phyloP scores from a whole-genome alignment of 805 yeast species.

The Candida sphagnicola region DNA sequence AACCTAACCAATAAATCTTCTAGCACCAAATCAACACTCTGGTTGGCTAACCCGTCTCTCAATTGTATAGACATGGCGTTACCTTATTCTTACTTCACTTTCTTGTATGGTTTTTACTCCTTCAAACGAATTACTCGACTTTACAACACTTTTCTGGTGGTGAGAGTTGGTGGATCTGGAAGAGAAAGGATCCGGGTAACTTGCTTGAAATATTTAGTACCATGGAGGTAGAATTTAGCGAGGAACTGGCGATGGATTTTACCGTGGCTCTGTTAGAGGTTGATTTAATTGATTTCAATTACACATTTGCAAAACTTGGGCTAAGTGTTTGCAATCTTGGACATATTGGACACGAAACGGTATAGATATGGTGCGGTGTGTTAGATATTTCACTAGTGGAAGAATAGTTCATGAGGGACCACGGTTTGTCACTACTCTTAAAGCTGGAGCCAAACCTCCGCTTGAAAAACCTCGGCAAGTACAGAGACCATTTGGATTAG shows the following conservation, averaged over 20 bases:
- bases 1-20: constrained; percentile 90
- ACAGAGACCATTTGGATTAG: constrained; percentile 38
- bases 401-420: constrained; percentile 15
- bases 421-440: constrained; percentile 32
- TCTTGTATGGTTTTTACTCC: background rate
- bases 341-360: too few relatives aligned
- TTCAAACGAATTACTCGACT: too few relatives aligned
- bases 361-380: background rate
- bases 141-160: background rate
- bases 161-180: too few relatives aligned
- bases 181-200: too few relatives aligned
- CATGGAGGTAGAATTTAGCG: too few relatives aligned
- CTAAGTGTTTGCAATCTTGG: too few relatives aligned
- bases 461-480: constrained; percentile 27
- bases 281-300: too few relatives aligned
- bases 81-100: constrained; percentile 1
- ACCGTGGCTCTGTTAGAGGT: too few relatives aligned
- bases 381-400: constrained; percentile 1
- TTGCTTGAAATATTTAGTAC: too few relatives aligned
- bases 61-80: constrained; percentile 55
- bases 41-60: constrained; percentile 52
- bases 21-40: constrained; percentile 65
- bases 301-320: too few relatives aligned
- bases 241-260: constrained; percentile 1
- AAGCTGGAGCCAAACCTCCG: constrained; percentile 37